These are phyloP conservation scores for Neurospora discreta DNA, from an alignment of 495 filamentous ascomycete species.

Conservation along the genomic window DNA sequence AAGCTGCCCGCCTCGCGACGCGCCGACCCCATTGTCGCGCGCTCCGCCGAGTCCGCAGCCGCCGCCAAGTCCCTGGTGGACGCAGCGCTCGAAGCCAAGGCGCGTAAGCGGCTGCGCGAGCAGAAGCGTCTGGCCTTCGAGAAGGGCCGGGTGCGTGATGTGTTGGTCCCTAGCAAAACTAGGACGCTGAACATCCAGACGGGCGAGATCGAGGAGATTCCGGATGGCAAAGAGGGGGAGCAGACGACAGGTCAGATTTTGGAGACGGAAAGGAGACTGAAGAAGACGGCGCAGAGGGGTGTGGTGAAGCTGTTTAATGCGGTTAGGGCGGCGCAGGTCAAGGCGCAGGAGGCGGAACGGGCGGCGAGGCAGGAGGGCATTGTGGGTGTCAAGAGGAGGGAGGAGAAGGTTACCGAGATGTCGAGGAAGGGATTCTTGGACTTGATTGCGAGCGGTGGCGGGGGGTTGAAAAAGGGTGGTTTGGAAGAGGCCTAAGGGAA, in stretches of 20 bases:
- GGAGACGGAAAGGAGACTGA: constrained; percentile 68
- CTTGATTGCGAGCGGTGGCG: constrained; percentile 60
- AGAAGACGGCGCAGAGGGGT: constrained; percentile 81
- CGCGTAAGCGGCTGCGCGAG: constrained; percentile 62
- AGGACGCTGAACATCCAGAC: constrained; percentile 30
- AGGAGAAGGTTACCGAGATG: constrained; percentile 87
- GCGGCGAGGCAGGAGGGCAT: constrained; percentile 59
- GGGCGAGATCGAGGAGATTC: constrained; percentile 29
- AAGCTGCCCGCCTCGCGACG: constrained; percentile 75
- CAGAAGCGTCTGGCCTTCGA: constrained; percentile 75
- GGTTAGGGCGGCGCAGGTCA: constrained; percentile 81
- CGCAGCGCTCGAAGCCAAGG: constrained; percentile 66
- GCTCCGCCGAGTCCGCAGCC: constrained; percentile 57
- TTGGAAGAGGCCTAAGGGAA: constrained; percentile 37
- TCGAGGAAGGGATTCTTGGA: constrained; percentile 93
- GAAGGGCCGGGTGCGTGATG: constrained; percentile 77
- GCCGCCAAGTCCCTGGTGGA: constrained; percentile 57
- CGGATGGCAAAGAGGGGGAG: constrained; percentile 18
- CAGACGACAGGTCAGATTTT: constrained; percentile 45
- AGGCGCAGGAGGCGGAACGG: constrained; percentile 62
- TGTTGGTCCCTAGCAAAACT: constrained; percentile 43
- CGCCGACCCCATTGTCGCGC: constrained; percentile 77
- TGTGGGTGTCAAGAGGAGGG: constrained; percentile 56
- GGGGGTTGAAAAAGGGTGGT: constrained; percentile 37
- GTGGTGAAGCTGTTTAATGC: constrained; percentile 95